A percentile compares a stretch with the other conserved stretches of the same genome.
Conservation (phyloP, 331 rosid genomes). For the Erythrophleum ivorense region DNA sequence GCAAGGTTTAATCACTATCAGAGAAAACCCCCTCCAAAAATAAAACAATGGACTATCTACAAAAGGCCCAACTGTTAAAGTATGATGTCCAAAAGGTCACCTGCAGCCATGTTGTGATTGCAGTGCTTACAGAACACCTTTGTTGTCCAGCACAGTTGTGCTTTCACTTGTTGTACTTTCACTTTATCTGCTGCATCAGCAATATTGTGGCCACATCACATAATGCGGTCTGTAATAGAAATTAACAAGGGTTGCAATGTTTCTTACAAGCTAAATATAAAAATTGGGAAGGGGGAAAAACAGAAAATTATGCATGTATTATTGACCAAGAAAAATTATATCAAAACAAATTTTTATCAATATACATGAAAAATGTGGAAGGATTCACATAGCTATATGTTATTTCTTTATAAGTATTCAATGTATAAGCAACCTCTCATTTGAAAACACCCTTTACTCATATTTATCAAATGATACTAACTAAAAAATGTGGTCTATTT, state of each 20-base stretch:
- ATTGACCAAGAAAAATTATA: not conserved
- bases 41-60: not conserved
- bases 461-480: not conserved
- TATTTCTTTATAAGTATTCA: not conserved
- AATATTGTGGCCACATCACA: not conserved
- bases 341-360: not conserved
- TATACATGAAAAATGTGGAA: not conserved
- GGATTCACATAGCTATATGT: not conserved
- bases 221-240: not conserved
- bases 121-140: not conserved
- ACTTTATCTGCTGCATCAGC: not conserved
- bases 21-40: not conserved
- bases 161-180: not conserved
- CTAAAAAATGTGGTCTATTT: not conserved
- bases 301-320: not conserved
- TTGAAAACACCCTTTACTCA: not conserved
- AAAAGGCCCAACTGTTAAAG: not conserved
- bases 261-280: conserved; percentile 4
- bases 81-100: conserved; percentile 19
- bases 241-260: conserved; percentile 5
- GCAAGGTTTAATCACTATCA: conserved; percentile 6
- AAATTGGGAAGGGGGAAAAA: not conserved
- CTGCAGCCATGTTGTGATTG: not conserved
- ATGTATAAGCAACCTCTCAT: not conserved
- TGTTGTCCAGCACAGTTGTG: not conserved